phyloP scores from a whole-genome alignment of 192 early-diverging fungal genomes.

The Coemansia sp. region DNA sequence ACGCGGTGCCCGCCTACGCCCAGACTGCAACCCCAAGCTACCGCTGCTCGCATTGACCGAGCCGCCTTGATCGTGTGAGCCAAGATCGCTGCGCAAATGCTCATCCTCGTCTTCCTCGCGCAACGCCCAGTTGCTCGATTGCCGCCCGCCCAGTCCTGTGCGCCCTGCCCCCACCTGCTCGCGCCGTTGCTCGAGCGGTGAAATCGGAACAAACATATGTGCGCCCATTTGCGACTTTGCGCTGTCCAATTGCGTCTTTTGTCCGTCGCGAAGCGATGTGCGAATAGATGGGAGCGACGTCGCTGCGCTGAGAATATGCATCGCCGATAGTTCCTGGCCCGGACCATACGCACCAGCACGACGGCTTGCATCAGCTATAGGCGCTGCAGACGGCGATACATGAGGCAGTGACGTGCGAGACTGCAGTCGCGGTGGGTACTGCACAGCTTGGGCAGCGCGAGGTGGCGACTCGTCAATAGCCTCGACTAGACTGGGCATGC shows the following conservation, averaged over 20 bases:
- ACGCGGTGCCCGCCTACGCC: conserved; percentile 21
- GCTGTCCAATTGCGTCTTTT: conserved; percentile 22
- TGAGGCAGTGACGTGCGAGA: conserved; percentile 38
- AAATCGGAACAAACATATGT: conserved; percentile 51
- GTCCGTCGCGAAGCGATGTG: conserved; percentile 19
- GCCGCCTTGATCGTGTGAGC: background rate
- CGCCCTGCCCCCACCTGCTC: conserved; percentile 18
- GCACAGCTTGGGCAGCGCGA: conserved; percentile 9
- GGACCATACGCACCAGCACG: conserved; percentile 1
- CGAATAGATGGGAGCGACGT: conserved; percentile 48
- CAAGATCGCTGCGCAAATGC: conserved; percentile 12
- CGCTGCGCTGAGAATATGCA: conserved; percentile 49
- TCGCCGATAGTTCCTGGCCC: conserved; percentile 41
- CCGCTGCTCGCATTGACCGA: background rate
- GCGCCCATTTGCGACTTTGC: conserved; percentile 24
- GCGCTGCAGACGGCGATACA: conserved; percentile 6
- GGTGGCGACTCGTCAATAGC: conserved; percentile 22
- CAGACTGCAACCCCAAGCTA: conserved; percentile 9
- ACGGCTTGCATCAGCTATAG: background rate
- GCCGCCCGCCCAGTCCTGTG: background rate
- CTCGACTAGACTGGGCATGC: conserved; percentile 46
- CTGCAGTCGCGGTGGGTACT: conserved; percentile 31
- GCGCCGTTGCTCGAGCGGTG: conserved; percentile 51
- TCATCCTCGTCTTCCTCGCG: conserved; percentile 49
- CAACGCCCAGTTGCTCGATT: conserved; percentile 32